phyloP scores from a whole-genome alignment of 2,329 filamentous ascomycete genomes.

The Colletotrichum falcatum region DNA sequence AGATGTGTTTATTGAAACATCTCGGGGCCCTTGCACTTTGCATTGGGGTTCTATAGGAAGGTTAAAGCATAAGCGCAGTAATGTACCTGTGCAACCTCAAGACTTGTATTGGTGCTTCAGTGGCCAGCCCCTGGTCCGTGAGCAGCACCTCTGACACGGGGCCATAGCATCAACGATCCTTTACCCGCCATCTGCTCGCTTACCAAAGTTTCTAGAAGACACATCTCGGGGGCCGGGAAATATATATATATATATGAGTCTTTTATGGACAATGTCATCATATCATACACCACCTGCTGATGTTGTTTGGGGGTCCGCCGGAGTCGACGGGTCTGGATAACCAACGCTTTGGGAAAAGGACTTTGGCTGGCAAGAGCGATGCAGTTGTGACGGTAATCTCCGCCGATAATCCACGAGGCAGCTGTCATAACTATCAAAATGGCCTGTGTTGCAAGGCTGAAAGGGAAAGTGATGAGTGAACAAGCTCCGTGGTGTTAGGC shows the following conservation, averaged over 20 bases:
- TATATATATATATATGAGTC: background rate
- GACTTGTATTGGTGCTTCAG: too few relatives aligned
- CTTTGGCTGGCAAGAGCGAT: conserved; percentile 2
- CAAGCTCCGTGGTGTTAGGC: background rate
- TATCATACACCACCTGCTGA: background rate
- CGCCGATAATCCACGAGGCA: background rate
- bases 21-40: conserved; percentile 1
- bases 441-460: background rate
- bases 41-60: background rate
- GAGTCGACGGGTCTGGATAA: background rate
- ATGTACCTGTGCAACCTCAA: background rate
- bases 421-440: conserved; percentile 18
- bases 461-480: background rate
- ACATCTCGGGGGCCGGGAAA: too few relatives aligned
- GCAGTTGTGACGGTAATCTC: conserved; percentile 4
- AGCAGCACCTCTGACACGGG: conserved; percentile 13
- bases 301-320: conserved; percentile 12
- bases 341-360: background rate
- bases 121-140: conserved; percentile 12
- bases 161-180: background rate
- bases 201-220: conserved; percentile 12
- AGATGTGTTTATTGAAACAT: conserved; percentile 17
- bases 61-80: background rate
- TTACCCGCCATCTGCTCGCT: background rate
- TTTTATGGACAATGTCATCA: background rate